A percentile compares a stretch with the other conserved stretches of the same genome.
phyloP scores from a whole-genome alignment of 768 basidiomycete genomes.

The Mrakia blollopis region DNA sequence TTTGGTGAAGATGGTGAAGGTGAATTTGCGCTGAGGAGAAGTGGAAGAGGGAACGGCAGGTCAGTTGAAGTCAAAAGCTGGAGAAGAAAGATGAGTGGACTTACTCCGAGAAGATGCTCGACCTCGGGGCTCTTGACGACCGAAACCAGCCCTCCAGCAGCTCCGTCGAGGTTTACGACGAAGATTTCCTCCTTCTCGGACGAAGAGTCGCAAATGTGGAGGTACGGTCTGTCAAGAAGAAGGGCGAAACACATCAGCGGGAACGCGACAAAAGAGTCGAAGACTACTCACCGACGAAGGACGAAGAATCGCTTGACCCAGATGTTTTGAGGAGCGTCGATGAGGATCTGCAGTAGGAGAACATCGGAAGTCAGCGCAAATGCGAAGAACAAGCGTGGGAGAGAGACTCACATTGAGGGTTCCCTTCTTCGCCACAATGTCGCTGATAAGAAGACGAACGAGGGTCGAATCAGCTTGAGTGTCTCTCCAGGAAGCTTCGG shows the following conservation, averaged over 20 bases:
- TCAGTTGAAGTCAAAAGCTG: background rate
- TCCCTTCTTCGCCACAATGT: slow-evolving; percentile 78
- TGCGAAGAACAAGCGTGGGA: background rate
- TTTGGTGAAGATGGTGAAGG: slow-evolving; percentile 84
- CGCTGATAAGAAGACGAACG: background rate
- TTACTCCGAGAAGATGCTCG: slow-evolving; percentile 76
- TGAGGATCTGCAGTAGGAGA: slow-evolving; percentile 54
- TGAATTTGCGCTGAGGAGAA: slow-evolving; percentile 63
- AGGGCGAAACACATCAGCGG: background rate
- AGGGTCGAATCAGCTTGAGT: background rate
- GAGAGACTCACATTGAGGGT: slow-evolving; percentile 48
- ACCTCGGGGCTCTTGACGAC: slow-evolving; percentile 62
- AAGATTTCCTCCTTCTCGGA: slow-evolving; percentile 73
- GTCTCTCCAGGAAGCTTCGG: too few species aligned
- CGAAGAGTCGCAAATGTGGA: slow-evolving; percentile 78
- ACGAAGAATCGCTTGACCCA: slow-evolving; percentile 89
- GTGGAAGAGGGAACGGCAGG: background rate
- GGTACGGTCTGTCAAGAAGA: slow-evolving; percentile 63
- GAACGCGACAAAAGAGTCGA: background rate
- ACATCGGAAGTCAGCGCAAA: background rate
- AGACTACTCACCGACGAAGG: slow-evolving; percentile 60
- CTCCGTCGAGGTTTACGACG: slow-evolving; percentile 76
- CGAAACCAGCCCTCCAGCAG: slow-evolving; percentile 35
- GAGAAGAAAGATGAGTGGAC: slow-evolving; percentile 40
- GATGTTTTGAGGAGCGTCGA: slow-evolving; percentile 67